Percentiles rank a stretch among this genome's conserved stretches.
phyloP scores from a whole-genome alignment of 208 protist species.

The Acanthamoeba healyi region DNA sequence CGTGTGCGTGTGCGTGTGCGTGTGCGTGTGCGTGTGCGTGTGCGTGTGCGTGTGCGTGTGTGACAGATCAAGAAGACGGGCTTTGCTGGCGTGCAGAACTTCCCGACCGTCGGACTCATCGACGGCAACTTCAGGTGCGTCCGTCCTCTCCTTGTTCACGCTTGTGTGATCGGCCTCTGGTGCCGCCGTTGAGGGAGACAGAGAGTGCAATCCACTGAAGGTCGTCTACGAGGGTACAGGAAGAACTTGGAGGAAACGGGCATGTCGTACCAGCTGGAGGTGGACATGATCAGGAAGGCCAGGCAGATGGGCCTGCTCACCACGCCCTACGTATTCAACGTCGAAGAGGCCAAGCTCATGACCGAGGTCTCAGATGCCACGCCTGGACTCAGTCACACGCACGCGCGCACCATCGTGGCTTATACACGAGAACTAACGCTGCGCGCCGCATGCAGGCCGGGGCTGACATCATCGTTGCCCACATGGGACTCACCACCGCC shows the following conservation, averaged over 20 bases:
- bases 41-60: too few relatives aligned
- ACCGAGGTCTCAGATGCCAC: background rate
- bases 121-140: slow-evolving; percentile 72
- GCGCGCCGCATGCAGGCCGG: slow-evolving; percentile 50
- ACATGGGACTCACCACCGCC: slow-evolving; percentile 66
- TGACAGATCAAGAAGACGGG: slow-evolving; percentile 58
- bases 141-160: background rate
- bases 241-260: slow-evolving; percentile 73
- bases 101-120: slow-evolving; percentile 71
- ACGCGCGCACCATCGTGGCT: too few relatives aligned
- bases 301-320: slow-evolving; percentile 68
- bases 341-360: slow-evolving; percentile 58
- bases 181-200: background rate
- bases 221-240: background rate
- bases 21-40: too few relatives aligned
- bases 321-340: slow-evolving; percentile 70
- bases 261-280: slow-evolving; percentile 56
- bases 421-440: too few relatives aligned
- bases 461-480: slow-evolving; percentile 67
- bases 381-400: too few relatives aligned
- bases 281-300: slow-evolving; percentile 73
- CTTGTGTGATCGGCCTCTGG: too few relatives aligned
- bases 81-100: slow-evolving; percentile 72
- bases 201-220: too few relatives aligned
- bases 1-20: too few relatives aligned